A percentile compares a stretch with the other conserved stretches of the same genome.
Evolutionary conservation across 1,139 yeast species (phyloP).

Genomic region (Protomyces pachydermus): DNA sequence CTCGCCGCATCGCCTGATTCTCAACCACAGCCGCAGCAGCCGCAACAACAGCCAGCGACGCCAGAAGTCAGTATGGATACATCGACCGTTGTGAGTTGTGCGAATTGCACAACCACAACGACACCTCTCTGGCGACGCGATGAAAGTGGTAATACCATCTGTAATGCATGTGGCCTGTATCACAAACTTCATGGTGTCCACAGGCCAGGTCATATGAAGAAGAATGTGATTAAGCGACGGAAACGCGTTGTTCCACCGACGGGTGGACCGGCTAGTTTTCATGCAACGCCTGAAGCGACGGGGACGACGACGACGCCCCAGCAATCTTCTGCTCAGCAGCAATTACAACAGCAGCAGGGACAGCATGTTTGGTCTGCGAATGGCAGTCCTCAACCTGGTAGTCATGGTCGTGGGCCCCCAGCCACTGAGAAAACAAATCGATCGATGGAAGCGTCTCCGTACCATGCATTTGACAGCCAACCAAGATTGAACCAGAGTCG

Average conservation of each 20-base stretch:
- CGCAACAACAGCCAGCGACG: background rate
- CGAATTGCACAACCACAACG: conserved; percentile 73
- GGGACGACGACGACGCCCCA: background rate
- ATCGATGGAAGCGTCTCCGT: background rate
- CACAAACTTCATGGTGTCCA: conserved; percentile 71
- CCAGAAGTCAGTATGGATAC: background rate
- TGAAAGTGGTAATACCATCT: conserved; percentile 65
- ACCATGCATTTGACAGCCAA: background rate
- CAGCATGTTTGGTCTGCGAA: background rate
- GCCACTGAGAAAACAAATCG: too few relatives aligned
- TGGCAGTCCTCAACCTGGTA: background rate
- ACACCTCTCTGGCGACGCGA: conserved; percentile 88
- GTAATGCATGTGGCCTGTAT: conserved; percentile 84
- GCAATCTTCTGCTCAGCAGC: background rate
- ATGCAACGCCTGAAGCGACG: background rate
- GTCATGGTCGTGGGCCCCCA: background rate
- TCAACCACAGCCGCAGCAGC: too few relatives aligned
- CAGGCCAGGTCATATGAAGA: conserved; percentile 72
- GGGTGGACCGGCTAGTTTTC: background rate
- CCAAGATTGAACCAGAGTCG: too few relatives aligned
- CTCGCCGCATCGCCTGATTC: background rate
- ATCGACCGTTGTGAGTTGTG: conserved; percentile 20
- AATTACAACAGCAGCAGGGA: background rate
- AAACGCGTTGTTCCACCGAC: conserved; percentile 26
- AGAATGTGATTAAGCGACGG: conserved; percentile 68